These are phyloP conservation scores for Pancytospora epiphaga DNA, from an alignment of 371 early-diverging fungal genomes.

Conservation along the genomic window DNA sequence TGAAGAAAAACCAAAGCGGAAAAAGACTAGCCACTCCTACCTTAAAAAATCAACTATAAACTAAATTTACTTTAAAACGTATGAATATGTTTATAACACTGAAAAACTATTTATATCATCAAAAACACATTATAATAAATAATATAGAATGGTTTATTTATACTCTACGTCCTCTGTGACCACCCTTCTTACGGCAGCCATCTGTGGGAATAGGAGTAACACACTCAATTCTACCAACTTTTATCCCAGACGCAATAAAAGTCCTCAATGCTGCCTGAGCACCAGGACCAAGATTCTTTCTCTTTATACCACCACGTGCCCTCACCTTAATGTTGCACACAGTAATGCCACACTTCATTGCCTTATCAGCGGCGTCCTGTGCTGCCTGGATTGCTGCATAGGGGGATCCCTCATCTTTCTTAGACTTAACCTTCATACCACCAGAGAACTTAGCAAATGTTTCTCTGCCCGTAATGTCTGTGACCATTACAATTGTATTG, in stretches of 20 bases:
- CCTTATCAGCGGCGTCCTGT: conserved; percentile 92
- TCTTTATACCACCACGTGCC: conserved; percentile 97
- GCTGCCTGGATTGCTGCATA: conserved; percentile 99
- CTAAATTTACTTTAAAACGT: no score
- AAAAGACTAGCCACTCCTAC: no score
- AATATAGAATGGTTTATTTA: no score
- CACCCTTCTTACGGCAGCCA: conserved; percentile 96
- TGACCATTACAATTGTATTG: conserved; percentile 97
- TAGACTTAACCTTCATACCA: conserved; percentile 99
- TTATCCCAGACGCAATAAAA: conserved; percentile 86
- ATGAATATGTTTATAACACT: no score
- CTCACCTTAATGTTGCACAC: conserved; percentile 98
- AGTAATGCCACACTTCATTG: conserved; percentile 96
- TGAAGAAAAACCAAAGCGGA: no score
- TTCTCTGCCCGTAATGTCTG: conserved; percentile 98
- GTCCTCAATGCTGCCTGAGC: conserved; percentile 98
- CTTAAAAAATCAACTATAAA: no score
- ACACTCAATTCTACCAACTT: conserved; percentile 94
- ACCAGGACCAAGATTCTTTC: conserved; percentile 97
- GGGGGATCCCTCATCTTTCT: conserved; percentile 99
- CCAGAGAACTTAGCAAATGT: conserved; percentile 97
- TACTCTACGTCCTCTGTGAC: conserved; percentile 99
- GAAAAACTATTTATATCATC: no score
- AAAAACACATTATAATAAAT: no score
- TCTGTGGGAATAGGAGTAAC: conserved; percentile 97